phyloP scores from a whole-genome alignment of 2,329 filamentous ascomycete species.

The Clathrospora elynae region DNA sequence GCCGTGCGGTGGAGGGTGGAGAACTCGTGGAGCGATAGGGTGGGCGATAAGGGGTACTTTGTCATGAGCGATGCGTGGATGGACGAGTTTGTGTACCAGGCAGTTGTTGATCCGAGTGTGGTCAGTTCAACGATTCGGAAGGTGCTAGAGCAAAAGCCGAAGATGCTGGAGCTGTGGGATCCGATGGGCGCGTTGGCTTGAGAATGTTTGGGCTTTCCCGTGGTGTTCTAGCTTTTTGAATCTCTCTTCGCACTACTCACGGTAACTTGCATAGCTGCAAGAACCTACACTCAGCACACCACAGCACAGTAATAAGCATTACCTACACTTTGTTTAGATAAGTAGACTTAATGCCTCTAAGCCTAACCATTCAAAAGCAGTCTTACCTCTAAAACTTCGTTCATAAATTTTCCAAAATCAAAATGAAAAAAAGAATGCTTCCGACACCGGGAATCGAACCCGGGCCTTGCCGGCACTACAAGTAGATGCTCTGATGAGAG shows the following conservation, averaged over 20 bases:
- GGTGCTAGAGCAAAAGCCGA: conserved; percentile 71
- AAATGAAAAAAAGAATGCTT: conserved; percentile 20
- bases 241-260: too few species aligned
- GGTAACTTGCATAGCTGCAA: too few species aligned
- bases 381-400: too few species aligned
- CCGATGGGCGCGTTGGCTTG: conserved; percentile 74
- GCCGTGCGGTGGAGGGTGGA: conserved; percentile 82
- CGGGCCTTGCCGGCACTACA: conserved; percentile 42
- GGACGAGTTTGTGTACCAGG: conserved; percentile 78
- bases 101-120: conserved; percentile 73
- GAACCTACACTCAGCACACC: too few species aligned
- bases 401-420: too few species aligned
- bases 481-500: conserved; percentile 39
- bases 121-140: conserved; percentile 67
- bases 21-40: conserved; percentile 77
- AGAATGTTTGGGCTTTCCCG: neutral
- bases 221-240: too few species aligned
- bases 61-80: conserved; percentile 79
- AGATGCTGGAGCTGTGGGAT: conserved; percentile 71
- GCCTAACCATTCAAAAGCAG: too few species aligned
- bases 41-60: conserved; percentile 81
- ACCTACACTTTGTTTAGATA: too few species aligned
- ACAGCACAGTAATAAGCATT: too few species aligned
- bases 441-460: conserved; percentile 45
- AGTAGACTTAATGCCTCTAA: too few species aligned